Percentiles rank a stretch among this genome's conserved stretches.
phyloP scores from a whole-genome alignment of 139 green algal genomes.

The Nannochloris sp. region DNA sequence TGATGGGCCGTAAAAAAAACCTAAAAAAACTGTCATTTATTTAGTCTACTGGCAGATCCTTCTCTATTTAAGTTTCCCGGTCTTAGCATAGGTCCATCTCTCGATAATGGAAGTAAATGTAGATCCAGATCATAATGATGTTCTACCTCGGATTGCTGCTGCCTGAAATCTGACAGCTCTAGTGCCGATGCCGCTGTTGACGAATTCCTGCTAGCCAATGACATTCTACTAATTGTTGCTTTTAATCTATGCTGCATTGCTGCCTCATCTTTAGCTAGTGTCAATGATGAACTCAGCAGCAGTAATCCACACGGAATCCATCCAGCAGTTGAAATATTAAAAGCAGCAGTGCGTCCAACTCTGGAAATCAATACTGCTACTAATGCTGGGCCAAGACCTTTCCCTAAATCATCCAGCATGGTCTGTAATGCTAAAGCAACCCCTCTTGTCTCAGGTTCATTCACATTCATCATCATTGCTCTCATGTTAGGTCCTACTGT shows the following conservation, averaged over 20 bases:
- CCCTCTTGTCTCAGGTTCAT: conserved; percentile 69
- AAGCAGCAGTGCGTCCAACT: conserved; percentile 42
- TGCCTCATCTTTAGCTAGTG: conserved; percentile 17
- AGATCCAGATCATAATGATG: no score
- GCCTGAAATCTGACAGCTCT: background rate
- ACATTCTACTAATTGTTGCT: background rate
- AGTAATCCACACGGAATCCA: conserved; percentile 70
- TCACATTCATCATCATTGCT: conserved; percentile 74
- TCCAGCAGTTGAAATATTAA: conserved; percentile 56
- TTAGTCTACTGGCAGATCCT: background rate
- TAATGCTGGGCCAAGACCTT: conserved; percentile 59
- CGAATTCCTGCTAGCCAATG: background rate
- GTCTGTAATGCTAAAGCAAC: conserved; percentile 66
- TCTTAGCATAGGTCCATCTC: no score
- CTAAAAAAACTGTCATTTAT: no score
- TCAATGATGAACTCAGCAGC: conserved; percentile 23
- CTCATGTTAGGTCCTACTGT: conserved; percentile 47
- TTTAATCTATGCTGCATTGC: conserved; percentile 27
- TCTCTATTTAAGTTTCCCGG: no score
- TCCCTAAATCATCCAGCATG: conserved; percentile 74
- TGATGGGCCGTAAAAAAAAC: no score
- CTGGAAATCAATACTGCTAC: conserved; percentile 55
- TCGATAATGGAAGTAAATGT: no score
- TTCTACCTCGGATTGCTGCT: no score
- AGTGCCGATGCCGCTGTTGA: background rate